Base-by-base conservation (phyloP, 2,329 filamentous ascomycete species). In the Hypoxylon sp. region DNA sequence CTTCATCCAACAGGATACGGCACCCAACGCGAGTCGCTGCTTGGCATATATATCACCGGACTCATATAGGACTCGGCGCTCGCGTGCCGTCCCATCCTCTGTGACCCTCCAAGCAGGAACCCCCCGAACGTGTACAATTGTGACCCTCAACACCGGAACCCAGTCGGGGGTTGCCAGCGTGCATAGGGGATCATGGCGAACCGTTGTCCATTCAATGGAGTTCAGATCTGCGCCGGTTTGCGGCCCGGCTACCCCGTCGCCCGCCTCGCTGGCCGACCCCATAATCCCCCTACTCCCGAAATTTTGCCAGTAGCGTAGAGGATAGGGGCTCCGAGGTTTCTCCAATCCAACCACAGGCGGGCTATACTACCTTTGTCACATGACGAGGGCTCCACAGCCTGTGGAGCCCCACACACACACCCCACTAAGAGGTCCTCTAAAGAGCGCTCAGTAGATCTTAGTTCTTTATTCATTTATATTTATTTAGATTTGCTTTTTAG, bases 201-300 rank as follows among this genome's bases (percentile, higher is more conserved):
- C 54, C 33, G 44, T 45, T 55, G 30, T 12, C 11, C 16, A 46
- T 64, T 64, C 44, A 62, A 64, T 64, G 38, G 30, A 58, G 64
- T 51, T 51, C 59, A 68, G 65, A 70, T 68, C 65, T 42, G 60
- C 61, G 46, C 65, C 69, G 69, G 67, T 33, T 60, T 16, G 14
- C 69, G 69, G 69, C 26, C 69, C 69, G 67, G 36, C 28, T 26
- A 32, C n/a, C 16, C 60, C 62, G 44, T 42, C 30, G 44, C 18
- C 49, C 50, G 26, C 30, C 46, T 45, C 45, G 26, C 24, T 46
- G 28, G 46, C n/a, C 24, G 28, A n/a, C 33, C n/a, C 26, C 14
- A 64, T 12, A 12, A n/a, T n/a, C 7, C 30, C 16, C 44, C 18
- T 40, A 26, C 22, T 54, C n/a, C 68, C 64, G 67, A 68, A 52